phyloP scores from a whole-genome alignment of 1,139 yeast genomes.

The Saccharomyces hybrid region DNA sequence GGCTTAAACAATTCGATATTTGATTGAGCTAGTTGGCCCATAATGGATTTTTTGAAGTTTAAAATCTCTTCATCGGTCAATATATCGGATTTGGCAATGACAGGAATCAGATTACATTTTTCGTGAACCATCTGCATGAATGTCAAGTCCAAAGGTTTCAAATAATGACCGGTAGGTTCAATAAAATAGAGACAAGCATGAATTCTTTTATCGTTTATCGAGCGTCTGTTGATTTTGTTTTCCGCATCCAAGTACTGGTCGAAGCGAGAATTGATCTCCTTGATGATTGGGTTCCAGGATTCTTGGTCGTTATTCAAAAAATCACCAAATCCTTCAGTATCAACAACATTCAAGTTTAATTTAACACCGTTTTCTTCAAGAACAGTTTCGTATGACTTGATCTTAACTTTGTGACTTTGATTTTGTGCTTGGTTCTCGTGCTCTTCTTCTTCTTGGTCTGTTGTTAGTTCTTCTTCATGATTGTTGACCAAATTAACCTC shows the following conservation, averaged over 20 bases:
- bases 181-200: slow-evolving; percentile 86
- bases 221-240: slow-evolving; percentile 74
- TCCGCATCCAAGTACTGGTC: slow-evolving; percentile 87
- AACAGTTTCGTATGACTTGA: slow-evolving; percentile 61
- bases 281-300: slow-evolving; percentile 89
- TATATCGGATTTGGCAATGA: slow-evolving; percentile 91
- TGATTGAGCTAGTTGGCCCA: slow-evolving; percentile 69
- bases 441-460: slow-evolving; percentile 15
- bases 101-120: slow-evolving; percentile 88
- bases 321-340: slow-evolving; percentile 94
- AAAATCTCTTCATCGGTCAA: slow-evolving; percentile 78
- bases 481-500: slow-evolving; percentile 4
- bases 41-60: slow-evolving; percentile 65
- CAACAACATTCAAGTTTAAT: slow-evolving; percentile 74
- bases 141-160: slow-evolving; percentile 80
- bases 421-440: slow-evolving; percentile 16
- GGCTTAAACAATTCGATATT: slow-evolving; percentile 77
- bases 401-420: slow-evolving; percentile 39
- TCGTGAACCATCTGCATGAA: slow-evolving; percentile 85
- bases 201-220: slow-evolving; percentile 65
- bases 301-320: slow-evolving; percentile 70
- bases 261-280: slow-evolving; percentile 79
- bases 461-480: slow-evolving; percentile 4
- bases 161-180: slow-evolving; percentile 94
- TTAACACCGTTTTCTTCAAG: slow-evolving; percentile 93